Evolutionary conservation across 768 basidiomycete species (phyloP), one percentile per base, ranked within the genome.

Genomic region (Dacryopinax spathularia): DNA sequence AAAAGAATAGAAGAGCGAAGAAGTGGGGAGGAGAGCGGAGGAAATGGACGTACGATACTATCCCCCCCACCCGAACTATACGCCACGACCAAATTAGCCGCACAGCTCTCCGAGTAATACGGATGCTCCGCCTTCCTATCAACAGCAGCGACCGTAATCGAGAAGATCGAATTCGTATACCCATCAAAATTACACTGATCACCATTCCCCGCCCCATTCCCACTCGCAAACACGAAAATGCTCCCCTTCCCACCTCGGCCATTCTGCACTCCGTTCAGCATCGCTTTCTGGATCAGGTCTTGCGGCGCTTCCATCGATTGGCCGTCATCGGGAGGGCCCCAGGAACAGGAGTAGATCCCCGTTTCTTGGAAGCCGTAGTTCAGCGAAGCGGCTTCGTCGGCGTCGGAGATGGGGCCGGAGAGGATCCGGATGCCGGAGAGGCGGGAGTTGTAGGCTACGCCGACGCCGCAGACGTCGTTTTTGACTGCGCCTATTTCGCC

Each of bases 101-200:
- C 87, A 70, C 96, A 99, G n/a, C 91, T 77, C 74, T 99, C 96
- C 2, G 95, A 97, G 69, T 99, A 98, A 72, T 89, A 91, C 15
- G 96, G 96, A 71, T 96, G 96, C 33, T 93, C 75, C 16, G 93
- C 95, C 71, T 90, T 89, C 73, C 87, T 84, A 70, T 98, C 96
- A 65, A 98, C 80, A 0, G 96, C 91, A n/a, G 92, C 86, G 31
- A 99, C 91, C 0, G 96, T 99, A 41, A 99, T 84, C 6, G 89
- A 91, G 75, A 91, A 97, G 64, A 98, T 94, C 70, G 88, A 91
- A 72, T 99, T 99, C 13, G 96, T 99, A 73, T 99, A 99, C 6
- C 96, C 96, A 68, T 98, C 95, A 71, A 99, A 98, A 73, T 99
- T 99, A 78, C 96, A 99, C 73, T 98, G 95, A 71, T 99, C 96